Conservation (phyloP, 129 eudicot species). For the carrot (Daucus carota) region DNA sequence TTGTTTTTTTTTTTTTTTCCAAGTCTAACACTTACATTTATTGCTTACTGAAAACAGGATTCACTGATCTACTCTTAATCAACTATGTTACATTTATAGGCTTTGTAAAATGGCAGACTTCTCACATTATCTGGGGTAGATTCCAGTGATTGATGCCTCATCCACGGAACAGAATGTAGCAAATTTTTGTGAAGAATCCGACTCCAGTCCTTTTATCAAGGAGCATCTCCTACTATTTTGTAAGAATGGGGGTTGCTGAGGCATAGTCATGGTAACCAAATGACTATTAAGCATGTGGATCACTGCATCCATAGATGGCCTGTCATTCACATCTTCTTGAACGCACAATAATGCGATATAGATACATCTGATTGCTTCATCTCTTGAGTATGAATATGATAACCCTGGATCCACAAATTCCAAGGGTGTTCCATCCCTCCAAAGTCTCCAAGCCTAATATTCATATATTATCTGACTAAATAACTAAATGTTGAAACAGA, state of each 20-base stretch:
- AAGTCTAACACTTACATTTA: too few species aligned
- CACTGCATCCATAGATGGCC: conserved; percentile 12
- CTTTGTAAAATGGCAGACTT: not conserved
- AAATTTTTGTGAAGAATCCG: not conserved
- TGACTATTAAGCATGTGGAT: conserved; percentile 11
- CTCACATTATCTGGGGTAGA: not conserved
- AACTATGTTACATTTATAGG: too few species aligned
- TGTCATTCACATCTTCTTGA: conserved; percentile 16
- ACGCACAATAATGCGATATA: conserved; percentile 3
- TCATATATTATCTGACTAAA: not conserved
- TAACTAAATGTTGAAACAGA: not conserved
- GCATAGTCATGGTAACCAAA: not conserved
- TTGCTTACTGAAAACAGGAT: too few species aligned
- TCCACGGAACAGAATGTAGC: not conserved
- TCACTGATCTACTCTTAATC: too few species aligned
- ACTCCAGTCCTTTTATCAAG: not conserved
- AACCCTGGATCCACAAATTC: conserved; percentile 10
- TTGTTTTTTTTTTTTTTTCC: too few species aligned
- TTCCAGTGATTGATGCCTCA: conserved; percentile 5
- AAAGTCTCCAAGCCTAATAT: conserved; percentile 13
- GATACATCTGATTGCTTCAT: conserved; percentile 11
- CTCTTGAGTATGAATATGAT: not conserved
- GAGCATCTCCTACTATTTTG: not conserved
- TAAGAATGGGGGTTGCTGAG: conserved; percentile 9
- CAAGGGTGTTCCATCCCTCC: conserved; percentile 7